Base-by-base conservation (phyloP, 306 rosid species). In the Citrullus amarus region DNA sequence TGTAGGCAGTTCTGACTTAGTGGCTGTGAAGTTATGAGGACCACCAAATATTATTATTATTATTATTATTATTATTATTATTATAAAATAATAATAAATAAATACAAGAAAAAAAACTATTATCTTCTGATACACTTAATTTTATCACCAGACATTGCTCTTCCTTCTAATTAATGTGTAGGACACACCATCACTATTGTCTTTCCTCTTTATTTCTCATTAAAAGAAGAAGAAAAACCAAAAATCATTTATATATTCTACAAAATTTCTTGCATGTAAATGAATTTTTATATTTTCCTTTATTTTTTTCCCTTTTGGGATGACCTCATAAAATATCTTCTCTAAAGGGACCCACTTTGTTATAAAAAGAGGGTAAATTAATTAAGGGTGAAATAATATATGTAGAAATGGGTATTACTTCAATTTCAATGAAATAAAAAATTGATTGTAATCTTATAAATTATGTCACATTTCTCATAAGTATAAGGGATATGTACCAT, bases 81-180 rank as follows among this genome's bases (percentile, higher is more conserved):
- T 22, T 22, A 22, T 0, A 41, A 20, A 56, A 56, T 5, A 56
- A 56, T 55, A 63, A 62, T 5, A 62, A 32, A 13, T 30, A 14
- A 62, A 32, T 30, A 62, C 34, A 13, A 15, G 0, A 38, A 68
- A n/a, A 41, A 18, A 68, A 16, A 1, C 0, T 14, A 66, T 39
- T 16, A 20, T 10, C 43, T 70, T 46, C 12, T 43, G 76, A 25
- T 70, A 5, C 57, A 46, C 76, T 70, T 70, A 5, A 70, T 70
- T 70, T 70, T 25, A 70, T 46, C 57, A 70, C n/a, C 57, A 70
- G 30, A 70, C 76, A 46, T 70, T 70, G 76, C 76, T 70, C 76
- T 25, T 43, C 34, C 3, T 41, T 22, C 4, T 22, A 25, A 70
- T 70, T 9, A 70, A 70, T 70, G n/a, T 2, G 76, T 46, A 46